Base-by-base conservation (phyloP, 495 filamentous ascomycete species). In the Hypomontagnella monticulosa region DNA sequence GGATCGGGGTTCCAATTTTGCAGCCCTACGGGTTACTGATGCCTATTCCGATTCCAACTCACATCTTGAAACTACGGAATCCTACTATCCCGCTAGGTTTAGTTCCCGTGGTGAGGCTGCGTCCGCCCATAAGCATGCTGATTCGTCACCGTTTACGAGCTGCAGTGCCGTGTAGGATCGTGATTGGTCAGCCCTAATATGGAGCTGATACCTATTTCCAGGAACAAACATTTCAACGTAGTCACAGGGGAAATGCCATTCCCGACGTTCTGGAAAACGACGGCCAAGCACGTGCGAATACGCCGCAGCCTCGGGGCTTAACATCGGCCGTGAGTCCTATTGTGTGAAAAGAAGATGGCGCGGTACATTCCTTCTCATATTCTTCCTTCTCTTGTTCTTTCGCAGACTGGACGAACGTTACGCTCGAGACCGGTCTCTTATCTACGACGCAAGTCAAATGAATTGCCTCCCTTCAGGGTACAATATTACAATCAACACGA, bases 71-170 rank as follows among this genome's bases (percentile, higher is more conserved):
- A 33, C 46, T 7, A 16, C 49, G 41, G 51, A 69, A 61, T 69
- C 66, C 55, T 69, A 51, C 40, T 23, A 34, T 36, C 37, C 55
- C 11, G 36, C 44, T 56, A 38, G 33, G 23, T 42, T 50, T 53
- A 51, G 47, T 42, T 54, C 30, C 50, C 34, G 37, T 34, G 9
- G 1, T 40, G 60, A 56, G 43, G 60, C 55, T 44, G 66, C 66
- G 66, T 63, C 30, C 9, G 18, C 11, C 4, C 15, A 18, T 18
- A 6, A 19, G 9, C 2, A 5, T 30, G 19, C 40, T 66, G 52
- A 70, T 66, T 70, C 61, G 67, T 36, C 58, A 36, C 34, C 5
- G n/a, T 33, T 57, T 70, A 70, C 67, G 67, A 70, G 61, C 32
- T 57, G 60, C 33, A 46, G n/a, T n/a, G 14, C 15, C 1, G n/a